Evolutionary conservation across 805 yeast species (phyloP).

Genomic region (Hanseniaspora lachancei): DNA sequence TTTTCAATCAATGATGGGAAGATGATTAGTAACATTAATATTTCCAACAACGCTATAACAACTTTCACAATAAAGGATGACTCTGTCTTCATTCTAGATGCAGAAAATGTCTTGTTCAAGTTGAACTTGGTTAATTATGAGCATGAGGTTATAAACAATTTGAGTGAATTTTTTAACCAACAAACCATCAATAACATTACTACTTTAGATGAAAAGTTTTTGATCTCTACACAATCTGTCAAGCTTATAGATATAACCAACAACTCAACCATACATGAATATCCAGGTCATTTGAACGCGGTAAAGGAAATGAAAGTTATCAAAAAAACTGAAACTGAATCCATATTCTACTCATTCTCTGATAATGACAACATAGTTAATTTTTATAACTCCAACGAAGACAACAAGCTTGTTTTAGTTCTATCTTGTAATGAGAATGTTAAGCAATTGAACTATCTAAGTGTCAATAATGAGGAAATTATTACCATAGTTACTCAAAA

Average conservation of each 20-base stretch:
- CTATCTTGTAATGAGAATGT: slow-evolving; percentile 61
- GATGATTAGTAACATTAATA: slow-evolving; percentile 30
- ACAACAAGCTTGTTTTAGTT: slow-evolving; percentile 36
- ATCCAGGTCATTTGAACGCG: slow-evolving; percentile 69
- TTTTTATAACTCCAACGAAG: slow-evolving; percentile 33
- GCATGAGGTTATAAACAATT: slow-evolving; percentile 32
- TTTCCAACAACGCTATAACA: slow-evolving; percentile 23
- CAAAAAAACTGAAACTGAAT: neutral
- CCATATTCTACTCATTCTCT: slow-evolving; percentile 59
- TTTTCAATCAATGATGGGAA: slow-evolving; percentile 43
- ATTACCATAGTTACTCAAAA: slow-evolving; percentile 40
- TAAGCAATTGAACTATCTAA: slow-evolving; percentile 29
- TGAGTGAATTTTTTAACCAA: slow-evolving; percentile 17
- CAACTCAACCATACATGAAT: slow-evolving; percentile 34
- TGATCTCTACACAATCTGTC: slow-evolving; percentile 8
- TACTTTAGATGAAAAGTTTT: neutral
- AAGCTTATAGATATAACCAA: slow-evolving; percentile 29
- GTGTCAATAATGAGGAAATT: slow-evolving; percentile 16
- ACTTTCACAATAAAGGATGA: slow-evolving; percentile 12
- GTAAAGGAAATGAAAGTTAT: slow-evolving; percentile 27
- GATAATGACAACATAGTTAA: slow-evolving; percentile 71
- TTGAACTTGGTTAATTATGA: slow-evolving; percentile 44
- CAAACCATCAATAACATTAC: slow-evolving; percentile 22
- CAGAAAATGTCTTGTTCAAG: slow-evolving; percentile 43
- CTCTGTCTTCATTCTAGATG: slow-evolving; percentile 45